Conservation (phyloP, 139 green algal species). For the Zygnema cylindricum region DNA sequence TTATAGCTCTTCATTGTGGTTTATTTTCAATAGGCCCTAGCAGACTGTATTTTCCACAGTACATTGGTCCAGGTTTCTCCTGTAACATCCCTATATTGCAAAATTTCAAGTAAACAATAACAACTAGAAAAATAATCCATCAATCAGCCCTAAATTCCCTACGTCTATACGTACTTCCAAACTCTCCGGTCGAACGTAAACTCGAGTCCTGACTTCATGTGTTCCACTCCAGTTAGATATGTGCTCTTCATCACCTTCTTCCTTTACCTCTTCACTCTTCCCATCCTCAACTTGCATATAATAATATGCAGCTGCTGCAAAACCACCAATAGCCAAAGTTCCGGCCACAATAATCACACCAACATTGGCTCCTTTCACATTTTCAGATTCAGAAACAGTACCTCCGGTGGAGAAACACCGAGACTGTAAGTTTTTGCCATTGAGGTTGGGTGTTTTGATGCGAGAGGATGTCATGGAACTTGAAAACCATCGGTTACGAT, state of each 20-base stretch:
- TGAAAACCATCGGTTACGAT: no score
- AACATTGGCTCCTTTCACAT: background rate
- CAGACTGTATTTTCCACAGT: background rate
- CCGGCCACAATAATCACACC: background rate
- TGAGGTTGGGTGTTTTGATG: no score
- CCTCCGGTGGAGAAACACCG: background rate
- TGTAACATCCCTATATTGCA: background rate
- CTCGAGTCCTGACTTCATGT: slow-evolving; percentile 73
- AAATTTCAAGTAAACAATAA: background rate
- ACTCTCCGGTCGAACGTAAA: slow-evolving; percentile 83
- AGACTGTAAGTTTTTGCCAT: no score
- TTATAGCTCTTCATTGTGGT: background rate
- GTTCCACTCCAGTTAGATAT: slow-evolving; percentile 94
- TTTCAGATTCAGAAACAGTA: background rate
- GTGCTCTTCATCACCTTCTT: slow-evolving; percentile 47
- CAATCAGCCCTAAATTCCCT: background rate
- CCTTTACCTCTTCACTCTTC: background rate
- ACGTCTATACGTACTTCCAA: no score
- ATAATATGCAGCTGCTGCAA: background rate
- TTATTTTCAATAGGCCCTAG: background rate
- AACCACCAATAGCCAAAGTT: background rate
- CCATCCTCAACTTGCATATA: background rate
- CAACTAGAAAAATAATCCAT: background rate
- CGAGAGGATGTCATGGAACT: no score
- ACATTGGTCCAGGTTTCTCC: background rate